Percentiles rank a stretch among this genome's conserved stretches.
Conservation (phyloP, 768 basidiomycete genomes). For the Calocybe indica region DNA sequence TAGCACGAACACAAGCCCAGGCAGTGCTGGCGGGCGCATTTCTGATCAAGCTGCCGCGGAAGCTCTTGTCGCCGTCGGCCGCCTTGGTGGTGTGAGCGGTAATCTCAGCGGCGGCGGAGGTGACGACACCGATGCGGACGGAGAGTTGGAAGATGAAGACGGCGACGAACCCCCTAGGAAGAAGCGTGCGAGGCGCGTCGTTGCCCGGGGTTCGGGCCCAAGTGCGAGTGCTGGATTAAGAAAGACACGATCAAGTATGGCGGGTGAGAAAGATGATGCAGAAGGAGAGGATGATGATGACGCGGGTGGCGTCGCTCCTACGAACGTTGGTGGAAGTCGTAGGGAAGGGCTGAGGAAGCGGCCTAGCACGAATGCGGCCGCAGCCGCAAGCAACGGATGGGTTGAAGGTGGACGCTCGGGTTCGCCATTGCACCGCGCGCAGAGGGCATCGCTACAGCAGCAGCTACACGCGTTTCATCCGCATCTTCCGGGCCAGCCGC, state of each 20-base stretch:
- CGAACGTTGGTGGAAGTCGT: conserved; percentile 1
- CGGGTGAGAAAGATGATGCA: conserved; percentile 5
- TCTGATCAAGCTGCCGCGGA: conserved; percentile 88
- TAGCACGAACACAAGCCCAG: conserved; percentile 11
- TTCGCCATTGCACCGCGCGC: neutral
- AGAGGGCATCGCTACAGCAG: too few relatives aligned
- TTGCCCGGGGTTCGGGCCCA: conserved; percentile 8
- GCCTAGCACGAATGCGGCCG: too few relatives aligned
- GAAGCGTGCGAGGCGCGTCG: conserved; percentile 45
- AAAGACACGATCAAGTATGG: conserved; percentile 9
- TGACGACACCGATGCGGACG: conserved; percentile 31
- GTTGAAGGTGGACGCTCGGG: conserved; percentile 7
- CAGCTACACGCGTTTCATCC: conserved; percentile 4
- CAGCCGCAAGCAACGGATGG: conserved; percentile 9
- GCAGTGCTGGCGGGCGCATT: conserved; percentile 31
- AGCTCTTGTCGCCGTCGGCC: conserved; percentile 79
- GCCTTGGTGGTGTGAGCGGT: conserved; percentile 23
- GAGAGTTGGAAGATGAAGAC: conserved; percentile 38
- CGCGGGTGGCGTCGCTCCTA: too few relatives aligned
- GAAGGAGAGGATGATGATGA: conserved; percentile 12
- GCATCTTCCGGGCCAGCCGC: conserved; percentile 1
- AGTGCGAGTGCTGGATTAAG: conserved; percentile 32
- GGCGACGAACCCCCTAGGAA: conserved; percentile 48
- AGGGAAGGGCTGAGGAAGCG: conserved; percentile 12
- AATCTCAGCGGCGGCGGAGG: conserved; percentile 20